phyloP scores from a whole-genome alignment of 2,329 filamentous ascomycete species.

The Hymenoscyphus salicellus region DNA sequence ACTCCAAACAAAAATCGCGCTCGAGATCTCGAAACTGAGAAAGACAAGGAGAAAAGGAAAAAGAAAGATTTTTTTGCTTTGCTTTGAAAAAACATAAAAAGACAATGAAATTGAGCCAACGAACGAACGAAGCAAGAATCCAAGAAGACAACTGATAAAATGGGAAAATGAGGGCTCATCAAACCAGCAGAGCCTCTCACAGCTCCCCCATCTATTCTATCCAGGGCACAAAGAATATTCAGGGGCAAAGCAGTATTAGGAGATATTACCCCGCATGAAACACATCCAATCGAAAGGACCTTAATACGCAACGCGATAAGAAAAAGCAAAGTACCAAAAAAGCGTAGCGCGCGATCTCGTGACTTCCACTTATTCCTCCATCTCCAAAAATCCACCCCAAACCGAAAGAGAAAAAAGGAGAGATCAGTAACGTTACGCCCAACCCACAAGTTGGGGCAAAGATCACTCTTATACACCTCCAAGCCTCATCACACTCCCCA shows the following conservation, averaged over 20 bases:
- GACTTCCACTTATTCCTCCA: not conserved
- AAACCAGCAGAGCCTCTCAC: not conserved
- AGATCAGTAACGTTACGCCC: not conserved
- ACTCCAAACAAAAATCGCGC: no score
- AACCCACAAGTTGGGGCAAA: not conserved
- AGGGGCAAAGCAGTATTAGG: not conserved
- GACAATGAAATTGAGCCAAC: no score
- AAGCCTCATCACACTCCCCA: not conserved
- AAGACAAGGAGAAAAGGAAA: no score
- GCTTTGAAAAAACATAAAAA: no score
- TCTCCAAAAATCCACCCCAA: not conserved
- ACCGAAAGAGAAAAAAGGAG: not conserved
- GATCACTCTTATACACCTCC: not conserved
- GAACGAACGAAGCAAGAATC: no score
- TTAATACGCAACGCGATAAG: not conserved
- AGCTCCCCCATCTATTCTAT: not conserved
- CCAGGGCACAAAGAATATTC: not conserved
- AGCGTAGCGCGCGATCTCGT: not conserved
- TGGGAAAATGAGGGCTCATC: no score
- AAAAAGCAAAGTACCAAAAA: not conserved
- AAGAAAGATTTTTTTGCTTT: no score
- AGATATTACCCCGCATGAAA: not conserved
- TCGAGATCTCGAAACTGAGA: no score
- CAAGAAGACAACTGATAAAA: no score
- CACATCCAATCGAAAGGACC: not conserved